Percentiles rank a stretch among this genome's conserved stretches.
phyloP scores from a whole-genome alignment of 116 monocot species.

The Cymodocea nodosa region DNA sequence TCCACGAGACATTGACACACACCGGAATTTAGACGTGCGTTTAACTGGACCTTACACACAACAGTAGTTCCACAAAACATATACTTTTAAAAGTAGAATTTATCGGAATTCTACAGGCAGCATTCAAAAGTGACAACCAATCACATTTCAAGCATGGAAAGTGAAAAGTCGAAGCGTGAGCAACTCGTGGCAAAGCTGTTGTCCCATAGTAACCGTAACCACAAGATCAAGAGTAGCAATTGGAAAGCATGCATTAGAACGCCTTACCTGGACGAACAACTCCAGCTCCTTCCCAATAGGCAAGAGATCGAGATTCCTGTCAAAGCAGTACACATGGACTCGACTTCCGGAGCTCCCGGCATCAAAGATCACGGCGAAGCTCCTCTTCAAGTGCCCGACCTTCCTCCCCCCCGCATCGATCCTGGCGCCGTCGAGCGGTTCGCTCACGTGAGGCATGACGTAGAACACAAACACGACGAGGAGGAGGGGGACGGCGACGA shows the following conservation, averaged over 20 bases:
- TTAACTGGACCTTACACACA: neutral
- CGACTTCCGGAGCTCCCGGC: slow-evolving; percentile 97
- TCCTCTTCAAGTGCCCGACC: slow-evolving; percentile 15
- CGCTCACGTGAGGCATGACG: slow-evolving; percentile 33
- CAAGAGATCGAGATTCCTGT: slow-evolving; percentile 51
- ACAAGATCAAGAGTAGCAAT: neutral
- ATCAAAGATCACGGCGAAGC: slow-evolving; percentile 81
- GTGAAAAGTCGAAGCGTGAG: neutral
- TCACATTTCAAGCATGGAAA: neutral
- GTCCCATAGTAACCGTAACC: neutral
- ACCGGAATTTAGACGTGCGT: neutral
- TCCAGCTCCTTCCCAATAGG: slow-evolving; percentile 72
- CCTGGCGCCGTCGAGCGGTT: neutral
- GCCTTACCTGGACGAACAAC: slow-evolving; percentile 61
- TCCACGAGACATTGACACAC: neutral
- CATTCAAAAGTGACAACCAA: neutral
- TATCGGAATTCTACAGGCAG: neutral
- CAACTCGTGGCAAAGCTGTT: neutral
- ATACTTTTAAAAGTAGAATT: neutral
- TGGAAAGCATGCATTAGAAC: too few species aligned
- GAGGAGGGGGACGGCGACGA: slow-evolving; percentile 36
- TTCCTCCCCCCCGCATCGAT: slow-evolving; percentile 1
- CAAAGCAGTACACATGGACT: slow-evolving; percentile 87
- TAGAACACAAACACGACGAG: slow-evolving; percentile 54
- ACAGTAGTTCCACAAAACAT: neutral